Percentiles rank a stretch among this genome's conserved stretches.
These are phyloP conservation scores for Pseudonectria buxi DNA, from an alignment of 2,329 filamentous ascomycete genomes.

Conservation along the genomic window DNA sequence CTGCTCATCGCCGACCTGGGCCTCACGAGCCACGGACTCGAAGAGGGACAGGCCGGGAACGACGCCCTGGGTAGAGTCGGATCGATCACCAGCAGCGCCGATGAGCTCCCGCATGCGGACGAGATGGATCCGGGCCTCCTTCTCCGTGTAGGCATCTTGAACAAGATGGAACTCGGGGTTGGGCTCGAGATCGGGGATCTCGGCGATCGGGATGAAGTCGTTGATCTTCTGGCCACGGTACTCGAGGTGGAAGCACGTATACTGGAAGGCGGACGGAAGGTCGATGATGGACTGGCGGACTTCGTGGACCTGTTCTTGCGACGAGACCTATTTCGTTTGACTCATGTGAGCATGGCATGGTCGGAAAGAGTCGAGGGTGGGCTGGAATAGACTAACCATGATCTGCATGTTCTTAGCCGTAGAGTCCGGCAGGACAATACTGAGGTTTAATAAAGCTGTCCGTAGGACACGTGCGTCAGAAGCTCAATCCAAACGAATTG, in stretches of 20 bases:
- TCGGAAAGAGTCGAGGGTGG: slow-evolving; percentile 1
- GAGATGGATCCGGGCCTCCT: slow-evolving; percentile 92
- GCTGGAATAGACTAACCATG: slow-evolving; percentile 54
- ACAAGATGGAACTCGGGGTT: slow-evolving; percentile 76
- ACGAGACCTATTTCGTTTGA: slow-evolving; percentile 61
- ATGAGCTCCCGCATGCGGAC: slow-evolving; percentile 88
- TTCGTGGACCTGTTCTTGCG: slow-evolving; percentile 95
- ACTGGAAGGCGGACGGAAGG: slow-evolving; percentile 85
- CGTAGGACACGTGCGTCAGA: no score
- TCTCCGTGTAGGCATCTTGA: slow-evolving; percentile 96
- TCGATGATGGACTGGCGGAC: slow-evolving; percentile 95
- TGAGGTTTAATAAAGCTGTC: slow-evolving; percentile 53
- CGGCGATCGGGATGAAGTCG: slow-evolving; percentile 87
- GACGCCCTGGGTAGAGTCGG: slow-evolving; percentile 80
- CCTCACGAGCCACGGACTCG: slow-evolving; percentile 59
- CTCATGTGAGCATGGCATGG: slow-evolving; percentile 11
- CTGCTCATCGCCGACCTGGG: slow-evolving; percentile 33
- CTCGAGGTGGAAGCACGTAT: slow-evolving; percentile 98
- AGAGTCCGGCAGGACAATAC: slow-evolving; percentile 74
- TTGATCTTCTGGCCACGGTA: slow-evolving; percentile 85
- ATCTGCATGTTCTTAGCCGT: slow-evolving; percentile 69
- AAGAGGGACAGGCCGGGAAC: slow-evolving; percentile 80
- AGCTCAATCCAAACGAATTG: no score
- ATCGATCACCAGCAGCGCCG: slow-evolving; percentile 81
- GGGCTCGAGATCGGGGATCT: slow-evolving; percentile 71